Conservation (phyloP, 2,329 filamentous ascomycete genomes). For the Chalaropsis ovoidea region DNA sequence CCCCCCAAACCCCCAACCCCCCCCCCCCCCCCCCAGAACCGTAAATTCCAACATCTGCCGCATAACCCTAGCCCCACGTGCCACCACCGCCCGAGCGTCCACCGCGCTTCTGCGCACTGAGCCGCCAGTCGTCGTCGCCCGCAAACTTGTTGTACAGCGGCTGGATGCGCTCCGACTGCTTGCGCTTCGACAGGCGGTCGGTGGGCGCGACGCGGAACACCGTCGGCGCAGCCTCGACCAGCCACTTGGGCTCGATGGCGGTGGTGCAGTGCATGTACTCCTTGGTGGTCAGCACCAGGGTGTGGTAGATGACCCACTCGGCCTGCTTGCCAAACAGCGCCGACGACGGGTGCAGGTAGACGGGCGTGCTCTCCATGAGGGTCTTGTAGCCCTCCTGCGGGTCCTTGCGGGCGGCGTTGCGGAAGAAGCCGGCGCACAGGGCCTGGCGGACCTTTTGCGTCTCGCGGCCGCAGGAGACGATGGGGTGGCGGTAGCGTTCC, state of each 20-base stretch:
- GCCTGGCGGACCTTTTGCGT: slow-evolving; percentile 81
- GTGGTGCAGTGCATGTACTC: slow-evolving; percentile 98
- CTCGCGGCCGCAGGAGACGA: slow-evolving; percentile 77
- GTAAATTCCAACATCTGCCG: not conserved
- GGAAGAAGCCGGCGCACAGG: slow-evolving; percentile 88
- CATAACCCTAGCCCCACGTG: slow-evolving; percentile 66
- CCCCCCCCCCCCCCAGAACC: not conserved
- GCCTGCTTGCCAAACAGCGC: slow-evolving; percentile 91
- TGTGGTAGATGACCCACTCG: slow-evolving; percentile 92
- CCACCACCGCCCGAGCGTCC: slow-evolving; percentile 75
- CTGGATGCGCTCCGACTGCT: slow-evolving; percentile 89
- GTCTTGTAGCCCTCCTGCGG: slow-evolving; percentile 97
- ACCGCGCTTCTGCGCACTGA: slow-evolving; percentile 76
- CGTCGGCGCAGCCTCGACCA: slow-evolving; percentile 93
- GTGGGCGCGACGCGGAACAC: slow-evolving; percentile 96
- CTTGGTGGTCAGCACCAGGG: slow-evolving; percentile 82
- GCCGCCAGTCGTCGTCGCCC: slow-evolving; percentile 86
- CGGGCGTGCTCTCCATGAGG: slow-evolving; percentile 84
- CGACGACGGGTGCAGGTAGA: slow-evolving; percentile 86
- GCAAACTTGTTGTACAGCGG: slow-evolving; percentile 89
- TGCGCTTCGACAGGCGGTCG: slow-evolving; percentile 77
- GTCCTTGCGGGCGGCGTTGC: slow-evolving; percentile 88
- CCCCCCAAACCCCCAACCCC: slow-evolving; percentile 36
- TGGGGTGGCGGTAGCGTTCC: slow-evolving; percentile 73
- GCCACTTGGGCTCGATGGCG: slow-evolving; percentile 83